These are phyloP conservation scores for Candida ficus DNA, from an alignment of 805 yeast species.

Conservation along the genomic window DNA sequence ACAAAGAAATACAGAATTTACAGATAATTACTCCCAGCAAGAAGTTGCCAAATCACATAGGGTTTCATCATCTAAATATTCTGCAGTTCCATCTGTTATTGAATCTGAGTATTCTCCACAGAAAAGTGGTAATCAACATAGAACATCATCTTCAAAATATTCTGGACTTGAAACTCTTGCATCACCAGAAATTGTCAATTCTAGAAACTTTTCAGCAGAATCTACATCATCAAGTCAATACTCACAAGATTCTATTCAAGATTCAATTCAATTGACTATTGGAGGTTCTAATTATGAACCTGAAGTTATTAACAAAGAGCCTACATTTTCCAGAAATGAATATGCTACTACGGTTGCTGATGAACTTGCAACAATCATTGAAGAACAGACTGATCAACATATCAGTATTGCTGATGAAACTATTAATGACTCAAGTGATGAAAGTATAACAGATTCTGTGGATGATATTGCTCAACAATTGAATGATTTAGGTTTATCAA, in stretches of 20 bases:
- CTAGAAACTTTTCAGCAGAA: conserved; percentile 5
- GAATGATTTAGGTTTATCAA: conserved; percentile 2
- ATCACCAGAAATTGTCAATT: no score
- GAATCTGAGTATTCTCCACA: background rate
- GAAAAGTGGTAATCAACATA: no score
- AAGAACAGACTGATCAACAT: no score
- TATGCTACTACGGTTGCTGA: background rate
- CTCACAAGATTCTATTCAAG: conserved; percentile 10
- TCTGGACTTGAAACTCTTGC: background rate
- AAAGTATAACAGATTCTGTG: no score
- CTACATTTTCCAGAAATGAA: no score
- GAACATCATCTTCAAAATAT: background rate
- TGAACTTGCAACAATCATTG: no score
- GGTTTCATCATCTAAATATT: conserved; percentile 1
- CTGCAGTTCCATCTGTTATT: background rate
- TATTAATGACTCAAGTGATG: background rate
- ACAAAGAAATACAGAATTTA: background rate
- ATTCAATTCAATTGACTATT: no score
- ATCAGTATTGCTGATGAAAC: background rate
- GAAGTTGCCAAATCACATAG: background rate
- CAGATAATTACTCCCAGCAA: no score
- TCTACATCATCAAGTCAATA: conserved; percentile 7
- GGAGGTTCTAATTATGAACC: no score
- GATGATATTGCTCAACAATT: conserved; percentile 5
- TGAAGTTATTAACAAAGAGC: no score